Evolutionary conservation across 768 basidiomycete genomes (phyloP).

Genomic region (Sarcomyxa edulis): DNA sequence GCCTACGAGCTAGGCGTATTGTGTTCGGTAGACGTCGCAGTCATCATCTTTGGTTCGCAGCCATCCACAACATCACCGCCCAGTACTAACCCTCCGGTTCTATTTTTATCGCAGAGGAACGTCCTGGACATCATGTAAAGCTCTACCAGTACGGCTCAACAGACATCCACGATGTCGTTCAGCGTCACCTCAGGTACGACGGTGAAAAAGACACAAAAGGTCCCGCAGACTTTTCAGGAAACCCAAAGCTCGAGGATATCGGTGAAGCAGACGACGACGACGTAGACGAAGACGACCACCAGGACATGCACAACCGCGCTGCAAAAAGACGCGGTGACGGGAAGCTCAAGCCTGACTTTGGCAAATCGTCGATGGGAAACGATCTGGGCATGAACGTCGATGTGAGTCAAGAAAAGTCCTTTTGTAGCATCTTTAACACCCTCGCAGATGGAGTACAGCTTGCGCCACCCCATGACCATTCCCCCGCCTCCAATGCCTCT

Average conservation of each 20-base stretch:
- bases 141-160: slow-evolving; percentile 77
- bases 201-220: slow-evolving; percentile 45
- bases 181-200: slow-evolving; percentile 54
- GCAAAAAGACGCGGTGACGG: slow-evolving; percentile 27
- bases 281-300: slow-evolving; percentile 35
- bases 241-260: slow-evolving; percentile 25
- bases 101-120: slow-evolving; percentile 63
- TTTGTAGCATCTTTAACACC: slow-evolving; percentile 16
- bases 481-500: slow-evolving; percentile 24
- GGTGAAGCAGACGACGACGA: slow-evolving; percentile 37
- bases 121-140: slow-evolving; percentile 74
- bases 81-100: slow-evolving; percentile 20
- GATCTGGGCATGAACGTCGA: slow-evolving; percentile 6
- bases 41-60: slow-evolving; percentile 67
- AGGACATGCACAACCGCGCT: slow-evolving; percentile 11
- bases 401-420: not conserved
- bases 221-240: slow-evolving; percentile 40
- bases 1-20: slow-evolving; percentile 89
- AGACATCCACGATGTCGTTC: slow-evolving; percentile 65
- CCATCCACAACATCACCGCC: slow-evolving; percentile 5
- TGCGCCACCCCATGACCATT: slow-evolving; percentile 18
- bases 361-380: not conserved
- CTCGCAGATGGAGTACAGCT: slow-evolving; percentile 11
- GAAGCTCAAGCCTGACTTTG: slow-evolving; percentile 23
- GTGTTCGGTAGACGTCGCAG: slow-evolving; percentile 83